phyloP scores from a whole-genome alignment of 2,329 filamentous ascomycete species.

The Colletotrichum echinochloae region DNA sequence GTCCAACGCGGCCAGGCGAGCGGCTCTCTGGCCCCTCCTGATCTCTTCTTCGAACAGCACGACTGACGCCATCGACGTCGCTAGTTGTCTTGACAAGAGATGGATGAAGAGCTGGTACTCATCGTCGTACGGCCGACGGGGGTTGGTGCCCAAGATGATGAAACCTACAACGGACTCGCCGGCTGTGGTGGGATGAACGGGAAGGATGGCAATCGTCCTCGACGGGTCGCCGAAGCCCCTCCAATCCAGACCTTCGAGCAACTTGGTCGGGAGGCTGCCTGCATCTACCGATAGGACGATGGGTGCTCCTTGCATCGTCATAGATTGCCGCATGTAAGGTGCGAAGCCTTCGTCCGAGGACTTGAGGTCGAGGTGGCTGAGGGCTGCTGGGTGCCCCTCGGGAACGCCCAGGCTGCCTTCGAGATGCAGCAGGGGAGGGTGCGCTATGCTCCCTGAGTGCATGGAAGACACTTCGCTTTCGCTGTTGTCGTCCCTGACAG shows the following conservation, averaged over 20 bases:
- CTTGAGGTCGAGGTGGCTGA: conserved; percentile 74
- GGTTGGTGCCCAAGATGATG: conserved; percentile 82
- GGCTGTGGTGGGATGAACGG: conserved; percentile 79
- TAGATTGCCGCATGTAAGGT: conserved; percentile 80
- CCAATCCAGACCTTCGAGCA: conserved; percentile 77
- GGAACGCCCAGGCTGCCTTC: conserved; percentile 80
- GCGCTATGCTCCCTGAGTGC: conserved; percentile 73
- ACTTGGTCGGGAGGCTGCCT: conserved; percentile 71
- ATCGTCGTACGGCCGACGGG: conserved; percentile 81
- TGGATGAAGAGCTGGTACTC: conserved; percentile 85
- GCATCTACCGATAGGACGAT: conserved; percentile 76
- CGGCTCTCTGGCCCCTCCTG: conserved; percentile 77
- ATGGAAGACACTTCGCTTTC: conserved; percentile 80
- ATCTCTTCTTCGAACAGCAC: conserved; percentile 89
- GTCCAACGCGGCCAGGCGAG: conserved; percentile 79
- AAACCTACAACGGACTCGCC: conserved; percentile 82
- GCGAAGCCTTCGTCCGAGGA: conserved; percentile 79
- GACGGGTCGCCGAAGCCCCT: conserved; percentile 79
- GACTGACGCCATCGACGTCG: conserved; percentile 83
- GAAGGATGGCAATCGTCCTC: conserved; percentile 78
- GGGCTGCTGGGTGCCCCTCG: conserved; percentile 70
- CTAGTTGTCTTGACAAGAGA: conserved; percentile 79
- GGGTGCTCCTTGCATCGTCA: conserved; percentile 72
- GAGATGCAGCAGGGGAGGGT: conserved; percentile 73
- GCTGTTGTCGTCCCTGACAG: conserved; percentile 72